These are phyloP conservation scores for Coemansia umbellata DNA, from an alignment of 192 early-diverging fungal genomes.

Conservation along the genomic window DNA sequence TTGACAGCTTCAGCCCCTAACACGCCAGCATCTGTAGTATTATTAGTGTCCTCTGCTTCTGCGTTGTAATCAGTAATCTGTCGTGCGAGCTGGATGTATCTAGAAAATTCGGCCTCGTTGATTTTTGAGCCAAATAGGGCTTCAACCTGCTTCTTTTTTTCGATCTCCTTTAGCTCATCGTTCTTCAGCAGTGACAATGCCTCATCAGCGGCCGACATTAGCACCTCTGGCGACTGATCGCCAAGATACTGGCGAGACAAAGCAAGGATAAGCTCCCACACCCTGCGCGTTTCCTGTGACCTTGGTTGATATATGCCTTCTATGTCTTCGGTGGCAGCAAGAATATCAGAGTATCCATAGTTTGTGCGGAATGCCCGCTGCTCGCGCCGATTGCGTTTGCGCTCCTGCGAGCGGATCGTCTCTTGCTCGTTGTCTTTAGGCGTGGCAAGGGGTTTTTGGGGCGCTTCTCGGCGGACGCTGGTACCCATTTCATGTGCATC, in stretches of 20 bases:
- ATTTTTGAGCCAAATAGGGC: slow-evolving; percentile 62
- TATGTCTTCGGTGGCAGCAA: slow-evolving; percentile 83
- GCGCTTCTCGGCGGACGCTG: slow-evolving; percentile 63
- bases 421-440: slow-evolving; percentile 48
- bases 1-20: slow-evolving; percentile 51
- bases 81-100: slow-evolving; percentile 87
- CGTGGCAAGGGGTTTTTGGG: slow-evolving; percentile 58
- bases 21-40: slow-evolving; percentile 43
- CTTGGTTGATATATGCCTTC: slow-evolving; percentile 87
- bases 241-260: slow-evolving; percentile 77
- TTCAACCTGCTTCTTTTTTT: slow-evolving; percentile 84
- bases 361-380: slow-evolving; percentile 40
- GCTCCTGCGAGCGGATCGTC: slow-evolving; percentile 18
- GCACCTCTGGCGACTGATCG: slow-evolving; percentile 87
- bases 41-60: slow-evolving; percentile 48
- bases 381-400: slow-evolving; percentile 21
- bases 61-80: slow-evolving; percentile 87
- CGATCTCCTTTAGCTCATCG: slow-evolving; percentile 80
- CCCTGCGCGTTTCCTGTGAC: slow-evolving; percentile 82
- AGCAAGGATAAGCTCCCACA: slow-evolving; percentile 86
- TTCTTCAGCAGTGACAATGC: slow-evolving; percentile 79
- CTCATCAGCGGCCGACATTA: slow-evolving; percentile 85
- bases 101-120: slow-evolving; percentile 78
- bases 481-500: slow-evolving; percentile 82
- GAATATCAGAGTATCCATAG: slow-evolving; percentile 64